These are phyloP conservation scores for Tubosaeta sp. DNA, from an alignment of 768 basidiomycete genomes.

Conservation along the genomic window DNA sequence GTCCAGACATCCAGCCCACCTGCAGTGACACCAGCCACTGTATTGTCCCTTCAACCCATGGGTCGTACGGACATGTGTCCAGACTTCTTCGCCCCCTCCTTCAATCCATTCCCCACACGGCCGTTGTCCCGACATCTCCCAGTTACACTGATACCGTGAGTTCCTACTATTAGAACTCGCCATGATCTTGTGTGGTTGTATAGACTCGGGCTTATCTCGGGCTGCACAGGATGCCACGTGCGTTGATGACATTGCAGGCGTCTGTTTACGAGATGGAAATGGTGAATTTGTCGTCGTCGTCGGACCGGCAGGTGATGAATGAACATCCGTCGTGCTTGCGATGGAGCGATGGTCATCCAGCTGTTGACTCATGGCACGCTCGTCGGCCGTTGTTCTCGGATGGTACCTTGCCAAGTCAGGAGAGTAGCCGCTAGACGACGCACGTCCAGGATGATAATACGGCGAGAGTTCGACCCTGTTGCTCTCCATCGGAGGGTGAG, in stretches of 20 bases:
- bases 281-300: background rate
- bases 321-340: background rate
- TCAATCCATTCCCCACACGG: slow-evolving; percentile 6
- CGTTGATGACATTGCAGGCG: background rate
- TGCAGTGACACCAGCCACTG: background rate
- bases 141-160: slow-evolving; percentile 5
- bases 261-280: background rate
- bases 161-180: background rate
- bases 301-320: background rate
- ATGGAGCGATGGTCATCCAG: background rate
- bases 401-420: background rate
- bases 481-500: background rate
- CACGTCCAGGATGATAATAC: background rate
- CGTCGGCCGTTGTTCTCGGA: background rate
- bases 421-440: background rate
- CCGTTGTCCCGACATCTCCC: background rate
- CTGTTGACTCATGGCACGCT: background rate
- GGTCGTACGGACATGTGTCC: slow-evolving; percentile 5
- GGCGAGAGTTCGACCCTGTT: background rate
- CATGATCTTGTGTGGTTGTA: background rate
- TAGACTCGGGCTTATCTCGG: background rate
- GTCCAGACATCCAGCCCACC: slow-evolving; percentile 9
- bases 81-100: slow-evolving; percentile 10
- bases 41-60: slow-evolving; percentile 12
- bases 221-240: background rate